These are phyloP conservation scores for Vaccinium corymbosum DNA, from an alignment of 148 eudicot genomes.

Conservation along the genomic window DNA sequence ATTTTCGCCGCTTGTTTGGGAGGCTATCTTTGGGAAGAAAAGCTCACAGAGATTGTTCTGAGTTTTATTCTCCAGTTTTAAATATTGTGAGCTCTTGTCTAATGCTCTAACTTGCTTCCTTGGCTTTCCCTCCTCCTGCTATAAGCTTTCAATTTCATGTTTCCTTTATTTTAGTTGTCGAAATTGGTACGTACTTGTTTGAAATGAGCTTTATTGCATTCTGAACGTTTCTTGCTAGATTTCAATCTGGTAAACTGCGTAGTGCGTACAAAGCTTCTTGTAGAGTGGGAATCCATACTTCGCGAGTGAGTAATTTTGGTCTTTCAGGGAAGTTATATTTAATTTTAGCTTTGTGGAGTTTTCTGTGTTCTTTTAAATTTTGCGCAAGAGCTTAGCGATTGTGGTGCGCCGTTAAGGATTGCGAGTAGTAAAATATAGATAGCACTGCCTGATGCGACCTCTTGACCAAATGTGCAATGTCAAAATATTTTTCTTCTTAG, in stretches of 20 bases:
- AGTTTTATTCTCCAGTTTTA: slow-evolving; percentile 10
- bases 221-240: background rate
- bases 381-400: no score
- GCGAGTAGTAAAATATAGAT: no score
- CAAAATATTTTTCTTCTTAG: no score
- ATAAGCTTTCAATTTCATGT: slow-evolving; percentile 2
- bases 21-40: slow-evolving; percentile 76
- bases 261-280: background rate
- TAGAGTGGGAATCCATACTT: no score
- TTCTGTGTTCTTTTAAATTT: no score
- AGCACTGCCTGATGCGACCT: no score
- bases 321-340: no score
- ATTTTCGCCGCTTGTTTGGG: slow-evolving; percentile 65
- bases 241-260: background rate
- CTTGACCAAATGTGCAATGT: no score
- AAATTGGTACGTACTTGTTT: background rate
- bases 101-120: slow-evolving; percentile 7
- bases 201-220: slow-evolving; percentile 2
- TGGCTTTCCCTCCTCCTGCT: background rate
- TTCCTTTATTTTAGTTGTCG: background rate
- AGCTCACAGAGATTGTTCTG: slow-evolving; percentile 24
- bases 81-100: slow-evolving; percentile 15
- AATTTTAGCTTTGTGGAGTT: no score
- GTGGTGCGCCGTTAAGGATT: no score
- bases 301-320: no score